Evolutionary conservation across 176 grass and related monocot species (phyloP).

Genomic region (Panicum miliaceum): DNA sequence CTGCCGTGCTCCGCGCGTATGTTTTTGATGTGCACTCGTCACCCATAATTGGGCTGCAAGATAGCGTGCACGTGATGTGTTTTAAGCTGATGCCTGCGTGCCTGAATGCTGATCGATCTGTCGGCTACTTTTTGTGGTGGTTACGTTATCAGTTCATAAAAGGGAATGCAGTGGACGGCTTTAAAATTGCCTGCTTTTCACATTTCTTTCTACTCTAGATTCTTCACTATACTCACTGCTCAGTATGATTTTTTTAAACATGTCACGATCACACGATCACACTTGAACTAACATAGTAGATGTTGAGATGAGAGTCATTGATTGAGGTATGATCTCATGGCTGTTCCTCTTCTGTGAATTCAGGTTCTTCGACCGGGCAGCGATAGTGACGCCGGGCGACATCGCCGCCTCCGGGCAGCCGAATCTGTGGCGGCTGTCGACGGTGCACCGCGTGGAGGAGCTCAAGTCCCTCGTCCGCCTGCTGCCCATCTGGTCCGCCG

Average conservation of each 20-base stretch:
- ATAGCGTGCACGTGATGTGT: conserved; percentile 22
- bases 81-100: neutral
- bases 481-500: conserved; percentile 79
- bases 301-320: neutral
- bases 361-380: conserved; percentile 61
- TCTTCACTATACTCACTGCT: neutral
- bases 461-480: conserved; percentile 74
- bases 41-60: neutral
- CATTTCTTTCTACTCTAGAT: neutral
- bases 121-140: conserved; percentile 34
- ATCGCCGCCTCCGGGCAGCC: conserved; percentile 25
- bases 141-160: conserved; percentile 18
- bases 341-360: neutral
- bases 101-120: neutral
- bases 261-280: neutral
- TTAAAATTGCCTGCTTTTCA: neutral
- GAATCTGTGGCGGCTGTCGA: conserved; percentile 63
- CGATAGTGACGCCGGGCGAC: conserved; percentile 56
- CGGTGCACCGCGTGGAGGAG: conserved; percentile 85
- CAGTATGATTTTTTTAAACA: neutral
- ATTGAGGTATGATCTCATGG: neutral
- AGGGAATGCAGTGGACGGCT: neutral
- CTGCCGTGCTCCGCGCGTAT: neutral
- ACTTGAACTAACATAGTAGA: neutral
- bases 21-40: too few relatives aligned